A percentile compares a stretch with the other conserved stretches of the same genome.
phyloP scores from a whole-genome alignment of 2,329 filamentous ascomycete species.

The Zasmidium cellare region DNA sequence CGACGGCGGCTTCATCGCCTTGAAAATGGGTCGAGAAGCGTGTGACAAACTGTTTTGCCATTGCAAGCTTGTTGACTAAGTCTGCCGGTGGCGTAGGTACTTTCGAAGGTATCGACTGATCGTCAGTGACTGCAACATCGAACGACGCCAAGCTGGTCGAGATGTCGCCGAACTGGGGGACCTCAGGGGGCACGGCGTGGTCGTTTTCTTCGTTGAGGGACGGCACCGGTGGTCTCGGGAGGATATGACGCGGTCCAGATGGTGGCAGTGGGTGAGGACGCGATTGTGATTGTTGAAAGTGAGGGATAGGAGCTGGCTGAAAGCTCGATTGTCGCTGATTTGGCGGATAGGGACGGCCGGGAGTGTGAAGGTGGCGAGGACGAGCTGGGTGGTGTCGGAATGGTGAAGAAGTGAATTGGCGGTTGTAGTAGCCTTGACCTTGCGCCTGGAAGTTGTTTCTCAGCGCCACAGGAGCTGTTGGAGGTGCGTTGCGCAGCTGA shows the following conservation, averaged over 20 bases:
- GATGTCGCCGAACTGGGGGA: not conserved
- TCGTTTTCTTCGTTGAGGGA: not conserved
- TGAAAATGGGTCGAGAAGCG: conserved; percentile 9
- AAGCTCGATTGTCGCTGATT: too few species aligned
- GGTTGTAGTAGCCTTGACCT: not conserved
- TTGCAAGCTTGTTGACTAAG: not conserved
- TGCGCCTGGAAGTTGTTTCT: not conserved
- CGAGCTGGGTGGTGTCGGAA: not conserved
- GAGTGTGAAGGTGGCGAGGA: not conserved
- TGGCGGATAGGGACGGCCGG: too few species aligned
- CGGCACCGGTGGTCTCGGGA: not conserved
- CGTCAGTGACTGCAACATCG: not conserved
- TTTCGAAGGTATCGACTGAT: not conserved
- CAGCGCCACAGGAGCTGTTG: not conserved
- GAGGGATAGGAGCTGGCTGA: too few species aligned
- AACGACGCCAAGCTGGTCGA: not conserved
- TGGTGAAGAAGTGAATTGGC: not conserved
- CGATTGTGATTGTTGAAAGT: too few species aligned
- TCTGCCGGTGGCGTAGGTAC: not conserved
- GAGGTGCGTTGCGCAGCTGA: not conserved
- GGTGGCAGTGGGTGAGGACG: too few species aligned
- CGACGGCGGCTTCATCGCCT: conserved; percentile 5
- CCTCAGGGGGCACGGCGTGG: not conserved
- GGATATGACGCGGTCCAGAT: not conserved
- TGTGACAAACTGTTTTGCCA: conserved; percentile 12